These are phyloP conservation scores for Erythrophleum ivorense DNA, from an alignment of 331 rosid species.

Conservation along the genomic window DNA sequence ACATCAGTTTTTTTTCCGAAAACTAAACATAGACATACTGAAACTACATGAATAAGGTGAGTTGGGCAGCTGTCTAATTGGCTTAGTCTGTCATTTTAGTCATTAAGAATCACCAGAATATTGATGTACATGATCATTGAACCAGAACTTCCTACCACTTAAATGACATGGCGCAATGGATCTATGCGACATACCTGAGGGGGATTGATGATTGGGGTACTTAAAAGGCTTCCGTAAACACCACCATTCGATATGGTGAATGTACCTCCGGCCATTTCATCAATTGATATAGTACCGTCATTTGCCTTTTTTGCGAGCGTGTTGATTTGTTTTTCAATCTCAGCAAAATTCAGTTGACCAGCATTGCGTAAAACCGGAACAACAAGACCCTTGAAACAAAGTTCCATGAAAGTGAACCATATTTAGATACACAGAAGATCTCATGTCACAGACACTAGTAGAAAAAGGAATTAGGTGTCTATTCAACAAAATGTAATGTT, in stretches of 20 bases:
- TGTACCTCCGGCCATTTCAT: conserved; percentile 71
- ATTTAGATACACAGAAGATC: background rate
- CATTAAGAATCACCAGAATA: background rate
- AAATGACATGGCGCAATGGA: background rate
- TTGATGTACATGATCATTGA: background rate
- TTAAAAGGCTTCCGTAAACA: conserved; percentile 68
- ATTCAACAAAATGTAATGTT: background rate
- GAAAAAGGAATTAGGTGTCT: background rate
- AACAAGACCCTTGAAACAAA: conserved; percentile 58
- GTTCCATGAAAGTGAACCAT: conserved; percentile 2
- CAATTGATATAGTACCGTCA: conserved; percentile 62
- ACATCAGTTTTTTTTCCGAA: background rate
- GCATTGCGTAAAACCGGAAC: conserved; percentile 66
- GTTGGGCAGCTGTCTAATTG: background rate
- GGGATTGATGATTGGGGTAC: conserved; percentile 68
- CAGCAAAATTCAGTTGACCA: conserved; percentile 55
- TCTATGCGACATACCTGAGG: conserved; percentile 52
- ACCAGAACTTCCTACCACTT: background rate
- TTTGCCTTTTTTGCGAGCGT: conserved; percentile 64
- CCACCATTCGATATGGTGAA: conserved; percentile 72
- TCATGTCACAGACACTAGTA: background rate
- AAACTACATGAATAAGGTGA: background rate
- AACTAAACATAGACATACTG: background rate
- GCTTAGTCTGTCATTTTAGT: background rate
- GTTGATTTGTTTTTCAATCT: conserved; percentile 60